Conservation (phyloP, 2,329 filamentous ascomycete genomes). For the Keithomyces neogunnii region DNA sequence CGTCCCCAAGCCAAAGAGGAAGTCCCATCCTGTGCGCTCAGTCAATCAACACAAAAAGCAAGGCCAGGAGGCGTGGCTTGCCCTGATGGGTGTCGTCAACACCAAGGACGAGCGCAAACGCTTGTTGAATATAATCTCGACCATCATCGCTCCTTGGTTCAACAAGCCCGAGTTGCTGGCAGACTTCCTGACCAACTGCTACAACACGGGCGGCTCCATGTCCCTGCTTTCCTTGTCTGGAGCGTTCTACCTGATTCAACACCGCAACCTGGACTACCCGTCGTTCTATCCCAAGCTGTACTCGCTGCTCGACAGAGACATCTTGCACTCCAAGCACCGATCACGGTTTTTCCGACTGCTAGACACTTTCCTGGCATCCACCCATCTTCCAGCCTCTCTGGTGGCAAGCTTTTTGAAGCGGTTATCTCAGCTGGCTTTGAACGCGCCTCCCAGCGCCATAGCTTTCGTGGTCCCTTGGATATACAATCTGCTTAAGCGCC, state of each 20-base stretch:
- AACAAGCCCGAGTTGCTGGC: slow-evolving; percentile 79
- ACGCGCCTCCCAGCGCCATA: slow-evolving; percentile 81
- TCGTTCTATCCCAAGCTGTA: slow-evolving; percentile 92
- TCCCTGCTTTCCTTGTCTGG: slow-evolving; percentile 85
- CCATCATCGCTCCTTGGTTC: slow-evolving; percentile 83
- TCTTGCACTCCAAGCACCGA: slow-evolving; percentile 89
- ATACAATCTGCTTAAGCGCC: slow-evolving; percentile 87
- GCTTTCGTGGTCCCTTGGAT: slow-evolving; percentile 87
- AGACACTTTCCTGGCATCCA: slow-evolving; percentile 82
- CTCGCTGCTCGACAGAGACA: slow-evolving; percentile 74
- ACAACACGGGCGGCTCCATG: slow-evolving; percentile 76
- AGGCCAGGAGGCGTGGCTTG: slow-evolving; percentile 81
- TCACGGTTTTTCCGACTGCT: slow-evolving; percentile 88
- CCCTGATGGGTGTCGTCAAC: slow-evolving; percentile 60
- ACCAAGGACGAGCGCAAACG: slow-evolving; percentile 69
- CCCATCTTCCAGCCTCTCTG: slow-evolving; percentile 82
- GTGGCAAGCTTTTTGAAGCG: slow-evolving; percentile 96
- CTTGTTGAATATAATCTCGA: slow-evolving; percentile 66
- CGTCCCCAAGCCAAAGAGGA: slow-evolving; percentile 54
- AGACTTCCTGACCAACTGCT: slow-evolving; percentile 95
- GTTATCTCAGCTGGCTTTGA: slow-evolving; percentile 75
- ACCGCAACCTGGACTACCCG: slow-evolving; percentile 92
- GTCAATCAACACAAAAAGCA: slow-evolving; percentile 65
- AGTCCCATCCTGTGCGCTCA: slow-evolving; percentile 57
- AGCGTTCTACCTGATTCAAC: slow-evolving; percentile 87